phyloP scores from a whole-genome alignment of 148 eudicot species.

The Arctostaphylos glauca region DNA sequence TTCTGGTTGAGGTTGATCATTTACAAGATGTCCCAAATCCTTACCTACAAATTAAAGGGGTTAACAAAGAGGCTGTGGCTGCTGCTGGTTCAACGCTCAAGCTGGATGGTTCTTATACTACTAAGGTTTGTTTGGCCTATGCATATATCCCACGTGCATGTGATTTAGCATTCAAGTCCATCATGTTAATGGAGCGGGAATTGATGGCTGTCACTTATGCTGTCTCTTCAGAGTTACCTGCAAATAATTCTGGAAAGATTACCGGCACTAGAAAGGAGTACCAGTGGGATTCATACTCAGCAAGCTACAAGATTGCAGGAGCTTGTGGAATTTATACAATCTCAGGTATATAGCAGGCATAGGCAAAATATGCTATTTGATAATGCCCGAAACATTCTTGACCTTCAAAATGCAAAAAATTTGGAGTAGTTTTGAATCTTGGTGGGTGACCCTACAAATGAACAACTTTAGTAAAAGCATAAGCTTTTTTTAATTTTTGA shows the following conservation, averaged over 20 bases:
- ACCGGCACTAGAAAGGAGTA: slow-evolving; percentile 63
- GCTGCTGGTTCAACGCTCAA: slow-evolving; percentile 84
- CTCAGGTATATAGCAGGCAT: slow-evolving; percentile 54
- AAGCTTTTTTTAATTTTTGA: neutral
- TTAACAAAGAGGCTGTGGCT: slow-evolving; percentile 73
- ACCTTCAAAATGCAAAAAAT: neutral
- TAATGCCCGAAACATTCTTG: neutral
- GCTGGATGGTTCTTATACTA: slow-evolving; percentile 87
- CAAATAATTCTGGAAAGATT: slow-evolving; percentile 76
- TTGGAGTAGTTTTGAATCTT: neutral
- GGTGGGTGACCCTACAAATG: neutral
- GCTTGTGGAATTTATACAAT: slow-evolving; percentile 77
- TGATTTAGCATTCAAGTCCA: neutral
- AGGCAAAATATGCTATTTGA: neutral
- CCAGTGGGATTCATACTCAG: slow-evolving; percentile 78
- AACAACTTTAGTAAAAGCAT: neutral
- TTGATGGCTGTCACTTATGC: slow-evolving; percentile 17
- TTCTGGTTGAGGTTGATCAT: slow-evolving; percentile 93
- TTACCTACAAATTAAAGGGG: slow-evolving; percentile 91
- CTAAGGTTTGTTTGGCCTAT: slow-evolving; percentile 71
- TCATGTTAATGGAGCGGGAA: neutral
- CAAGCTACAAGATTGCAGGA: slow-evolving; percentile 90
- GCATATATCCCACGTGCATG: neutral
- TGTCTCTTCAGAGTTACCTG: slow-evolving; percentile 65
- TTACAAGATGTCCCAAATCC: slow-evolving; percentile 82